A percentile compares a stretch with the other conserved stretches of the same genome.
Conservation (phyloP, 1,284 basidiomycete species). For the Chalciporus sp. region DNA sequence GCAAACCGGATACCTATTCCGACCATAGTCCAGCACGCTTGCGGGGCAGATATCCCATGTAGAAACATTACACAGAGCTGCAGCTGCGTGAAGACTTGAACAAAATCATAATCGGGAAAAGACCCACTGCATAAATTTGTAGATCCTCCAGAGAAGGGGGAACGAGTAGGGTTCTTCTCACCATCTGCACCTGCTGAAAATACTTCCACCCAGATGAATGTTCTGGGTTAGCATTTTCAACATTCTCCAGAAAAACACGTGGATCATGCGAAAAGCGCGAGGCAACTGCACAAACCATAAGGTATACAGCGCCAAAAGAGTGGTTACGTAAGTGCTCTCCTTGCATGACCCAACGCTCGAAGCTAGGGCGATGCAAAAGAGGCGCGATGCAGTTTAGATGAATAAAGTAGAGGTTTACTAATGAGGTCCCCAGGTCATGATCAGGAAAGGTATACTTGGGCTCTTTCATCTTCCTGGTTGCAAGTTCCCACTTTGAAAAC, state of each 20-base stretch:
- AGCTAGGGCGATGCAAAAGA: slow-evolving; percentile 78
- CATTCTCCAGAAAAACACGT: slow-evolving; percentile 51
- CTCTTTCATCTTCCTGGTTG: slow-evolving; percentile 17
- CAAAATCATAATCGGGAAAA: neutral
- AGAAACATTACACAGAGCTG: slow-evolving; percentile 52
- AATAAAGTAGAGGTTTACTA: slow-evolving; percentile 74
- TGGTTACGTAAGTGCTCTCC: slow-evolving; percentile 59
- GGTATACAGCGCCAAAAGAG: slow-evolving; percentile 69
- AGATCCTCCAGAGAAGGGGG: slow-evolving; percentile 62
- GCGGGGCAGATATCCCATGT: slow-evolving; percentile 65
- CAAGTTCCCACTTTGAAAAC: slow-evolving; percentile 44
- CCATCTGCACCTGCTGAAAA: slow-evolving; percentile 63
- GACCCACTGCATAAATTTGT: slow-evolving; percentile 53
- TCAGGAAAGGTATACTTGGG: slow-evolving; percentile 53
- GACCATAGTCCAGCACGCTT: slow-evolving; percentile 72
- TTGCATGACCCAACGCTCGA: slow-evolving; percentile 62
- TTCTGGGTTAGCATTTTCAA: slow-evolving; percentile 30
- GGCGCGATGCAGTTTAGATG: slow-evolving; percentile 65
- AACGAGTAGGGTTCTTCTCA: slow-evolving; percentile 48
- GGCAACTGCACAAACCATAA: slow-evolving; percentile 78
- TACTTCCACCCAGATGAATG: slow-evolving; percentile 78
- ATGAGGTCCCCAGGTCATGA: slow-evolving; percentile 56
- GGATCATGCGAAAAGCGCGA: slow-evolving; percentile 69
- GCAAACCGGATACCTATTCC: slow-evolving; percentile 73
- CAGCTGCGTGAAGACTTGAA: neutral